phyloP scores from a whole-genome alignment of 78 protist species.

The Cyanophora paradoxa region DNA sequence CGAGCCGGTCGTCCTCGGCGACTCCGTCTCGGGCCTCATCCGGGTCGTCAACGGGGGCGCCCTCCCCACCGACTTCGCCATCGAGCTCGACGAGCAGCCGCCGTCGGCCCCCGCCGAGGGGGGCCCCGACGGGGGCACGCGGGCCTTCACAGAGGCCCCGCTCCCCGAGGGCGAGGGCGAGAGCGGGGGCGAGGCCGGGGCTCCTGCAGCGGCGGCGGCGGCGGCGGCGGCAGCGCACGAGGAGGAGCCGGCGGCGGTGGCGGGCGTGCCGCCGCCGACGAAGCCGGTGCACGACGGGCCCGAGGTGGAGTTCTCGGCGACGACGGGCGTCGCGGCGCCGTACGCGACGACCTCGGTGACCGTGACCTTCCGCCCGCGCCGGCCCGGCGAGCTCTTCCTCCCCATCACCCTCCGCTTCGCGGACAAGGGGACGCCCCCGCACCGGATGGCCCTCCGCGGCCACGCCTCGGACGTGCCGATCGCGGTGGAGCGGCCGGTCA shows the following conservation, averaged over 20 bases:
- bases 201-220: neutral
- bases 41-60: slow-evolving; percentile 30
- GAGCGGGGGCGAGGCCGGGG: neutral
- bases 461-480: slow-evolving; percentile 17
- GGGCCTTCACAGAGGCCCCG: neutral
- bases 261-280: too few relatives aligned
- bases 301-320: neutral
- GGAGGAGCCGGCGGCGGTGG: too few relatives aligned
- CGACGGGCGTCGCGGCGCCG: neutral
- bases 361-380: neutral
- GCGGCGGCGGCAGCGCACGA: neutral
- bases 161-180: neutral
- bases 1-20: slow-evolving; percentile 32
- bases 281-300: neutral
- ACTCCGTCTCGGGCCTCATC: neutral
- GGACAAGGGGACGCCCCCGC: too few relatives aligned
- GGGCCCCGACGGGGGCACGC: neutral
- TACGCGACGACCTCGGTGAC: neutral
- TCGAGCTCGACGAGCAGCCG: neutral
- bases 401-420: neutral
- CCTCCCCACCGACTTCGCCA: neutral
- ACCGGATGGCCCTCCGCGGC: neutral
- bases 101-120: too few relatives aligned
- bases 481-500: neutral
- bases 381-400: neutral